phyloP scores from a whole-genome alignment of 257 asterid genomes.

The Schizonepeta tenuifolia region DNA sequence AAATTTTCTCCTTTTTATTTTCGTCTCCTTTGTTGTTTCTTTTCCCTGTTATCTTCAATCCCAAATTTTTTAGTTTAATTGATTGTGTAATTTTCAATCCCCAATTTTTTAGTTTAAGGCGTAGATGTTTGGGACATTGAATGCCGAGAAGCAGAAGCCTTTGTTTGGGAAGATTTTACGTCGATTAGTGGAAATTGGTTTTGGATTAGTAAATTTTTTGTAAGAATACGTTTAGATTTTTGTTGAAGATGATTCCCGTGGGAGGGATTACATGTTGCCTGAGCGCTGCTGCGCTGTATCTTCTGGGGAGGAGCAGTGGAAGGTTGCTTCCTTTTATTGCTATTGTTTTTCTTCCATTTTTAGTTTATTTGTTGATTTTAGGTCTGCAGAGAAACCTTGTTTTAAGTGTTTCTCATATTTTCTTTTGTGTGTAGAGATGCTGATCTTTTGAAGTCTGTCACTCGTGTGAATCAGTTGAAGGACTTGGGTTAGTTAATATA shows the following conservation, averaged over 20 bases:
- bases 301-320: constrained; percentile 95
- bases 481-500: constrained; percentile 71
- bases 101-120: background rate
- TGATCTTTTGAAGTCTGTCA: constrained; percentile 73
- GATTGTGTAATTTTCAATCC: background rate
- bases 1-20: background rate
- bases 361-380: background rate
- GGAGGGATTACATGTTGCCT: constrained; percentile 92
- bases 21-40: background rate
- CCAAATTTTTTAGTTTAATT: background rate
- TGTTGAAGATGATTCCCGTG: constrained; percentile 69
- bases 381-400: background rate
- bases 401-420: constrained; percentile 6
- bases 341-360: background rate
- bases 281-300: constrained; percentile 95
- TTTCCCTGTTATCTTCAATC: constrained; percentile 10
- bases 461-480: constrained; percentile 90
- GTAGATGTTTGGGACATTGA: constrained; percentile 21
- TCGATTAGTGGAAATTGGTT: background rate
- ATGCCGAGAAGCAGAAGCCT: constrained; percentile 20
- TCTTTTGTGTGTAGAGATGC: constrained; percentile 66
- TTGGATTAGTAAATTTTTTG: background rate
- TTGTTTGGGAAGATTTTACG: background rate
- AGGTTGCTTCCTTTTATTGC: constrained; percentile 48
- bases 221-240: constrained; percentile 1